These are phyloP conservation scores for Ilex asprella DNA, from an alignment of 257 asterid genomes.

Conservation along the genomic window DNA sequence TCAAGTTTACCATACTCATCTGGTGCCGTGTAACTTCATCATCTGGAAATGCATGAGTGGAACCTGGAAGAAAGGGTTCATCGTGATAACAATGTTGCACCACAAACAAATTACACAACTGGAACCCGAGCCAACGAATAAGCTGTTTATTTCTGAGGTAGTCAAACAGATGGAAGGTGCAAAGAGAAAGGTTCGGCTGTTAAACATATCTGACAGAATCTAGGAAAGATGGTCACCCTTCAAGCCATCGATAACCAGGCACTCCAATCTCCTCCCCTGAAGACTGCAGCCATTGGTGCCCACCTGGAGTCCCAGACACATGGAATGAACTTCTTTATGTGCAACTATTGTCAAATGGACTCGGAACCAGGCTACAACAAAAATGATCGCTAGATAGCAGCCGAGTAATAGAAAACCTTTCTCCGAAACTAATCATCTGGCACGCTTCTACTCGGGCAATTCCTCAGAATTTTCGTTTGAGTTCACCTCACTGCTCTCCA, in stretches of 20 bases:
- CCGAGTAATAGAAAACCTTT: background rate
- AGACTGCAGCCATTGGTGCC: constrained; percentile 93
- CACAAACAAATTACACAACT: constrained; percentile 39
- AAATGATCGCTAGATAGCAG: constrained; percentile 3
- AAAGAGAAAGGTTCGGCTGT: constrained; percentile 19
- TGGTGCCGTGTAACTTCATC: no score
- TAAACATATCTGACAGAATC: constrained; percentile 57
- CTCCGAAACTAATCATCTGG: background rate
- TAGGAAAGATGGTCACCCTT: constrained; percentile 77
- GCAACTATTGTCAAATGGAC: constrained; percentile 35
- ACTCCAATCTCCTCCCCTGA: constrained; percentile 53
- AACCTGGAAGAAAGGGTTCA: constrained; percentile 38
- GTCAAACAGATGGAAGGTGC: constrained; percentile 30
- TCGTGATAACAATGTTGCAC: constrained; percentile 27
- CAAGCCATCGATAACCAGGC: constrained; percentile 63
- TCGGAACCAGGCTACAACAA: constrained; percentile 17
- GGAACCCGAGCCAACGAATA: constrained; percentile 37
- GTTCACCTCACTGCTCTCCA: constrained; percentile 53
- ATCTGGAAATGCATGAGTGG: constrained; percentile 30
- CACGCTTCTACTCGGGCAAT: constrained; percentile 28
- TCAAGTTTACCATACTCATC: no score
- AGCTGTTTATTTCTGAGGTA: constrained; percentile 28
- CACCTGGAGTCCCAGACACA: constrained; percentile 82
- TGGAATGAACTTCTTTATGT: constrained; percentile 70
- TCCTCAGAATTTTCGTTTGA: constrained; percentile 32